Base-by-base conservation (phyloP, 2,329 filamentous ascomycete species). In the Zalaria obscura region DNA sequence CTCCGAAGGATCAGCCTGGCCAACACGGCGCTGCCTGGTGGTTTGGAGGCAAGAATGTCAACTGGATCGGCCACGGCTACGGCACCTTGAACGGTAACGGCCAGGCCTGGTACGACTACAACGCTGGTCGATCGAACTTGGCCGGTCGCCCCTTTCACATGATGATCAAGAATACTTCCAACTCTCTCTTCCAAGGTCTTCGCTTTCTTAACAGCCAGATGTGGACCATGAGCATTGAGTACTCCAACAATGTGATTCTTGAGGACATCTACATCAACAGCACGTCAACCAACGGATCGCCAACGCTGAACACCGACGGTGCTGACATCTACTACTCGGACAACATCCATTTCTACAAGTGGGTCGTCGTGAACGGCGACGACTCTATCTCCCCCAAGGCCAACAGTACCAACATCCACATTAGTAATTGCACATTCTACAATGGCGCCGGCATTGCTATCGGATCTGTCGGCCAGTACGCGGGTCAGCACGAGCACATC, bases 21-120 rank as follows among this genome's bases (percentile, higher is more conserved):
- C 70, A 73, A 45, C 18, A 18, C 18, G 68, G 64, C 9, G 69
- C 68, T 0, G 71, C 69, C 1, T 75, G 69, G 67, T 56, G 68
- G 40, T 64, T 76, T 47, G 72, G 73, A 10, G 75, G 75, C 4
- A 56, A 68, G 8, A 64, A 67, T 28, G 58, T 79, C 25, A 53
- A 58, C 6, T 64, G 70, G 45, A 58, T 69, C 28, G 73, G 72
- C 7, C 56, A 68, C 47, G 68, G 68, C 8, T 54, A 56, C 18
- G 75, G 75, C 4, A 74, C 68, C 2, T 56, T 78, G 9, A 64
- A 77, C 50, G 74, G 75, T 6, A 77, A 78, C 49, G 75, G 75
- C 2, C 69, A 76, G 49, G 63, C 66, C 3, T 78, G 74, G 74
- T 77, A 78, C 49, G 63, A 72, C 45, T 70, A 65, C 29, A 49